Evolutionary conservation across 768 basidiomycete genomes (phyloP).

Genomic region (Lactarius akahatsu): DNA sequence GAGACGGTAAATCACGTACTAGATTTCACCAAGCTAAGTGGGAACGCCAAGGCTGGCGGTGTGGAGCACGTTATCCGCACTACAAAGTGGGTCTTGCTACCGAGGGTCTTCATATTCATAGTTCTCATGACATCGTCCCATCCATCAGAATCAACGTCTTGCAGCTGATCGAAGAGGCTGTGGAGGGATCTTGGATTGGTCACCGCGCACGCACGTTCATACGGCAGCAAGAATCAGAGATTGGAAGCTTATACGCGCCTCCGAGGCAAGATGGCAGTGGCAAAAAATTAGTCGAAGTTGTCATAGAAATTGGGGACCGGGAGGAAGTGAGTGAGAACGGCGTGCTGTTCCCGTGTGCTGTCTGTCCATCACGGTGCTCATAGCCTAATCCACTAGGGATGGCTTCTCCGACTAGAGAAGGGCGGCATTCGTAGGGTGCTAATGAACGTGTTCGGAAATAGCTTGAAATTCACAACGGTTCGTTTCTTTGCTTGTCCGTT

Average conservation of each 20-base stretch:
- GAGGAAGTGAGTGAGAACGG: slow-evolving; percentile 49
- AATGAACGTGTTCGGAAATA: slow-evolving; percentile 95
- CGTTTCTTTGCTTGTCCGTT: slow-evolving; percentile 30
- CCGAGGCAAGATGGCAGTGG: slow-evolving; percentile 54
- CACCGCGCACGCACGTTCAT: slow-evolving; percentile 76
- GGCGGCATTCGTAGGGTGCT: slow-evolving; percentile 88
- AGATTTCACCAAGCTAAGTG: slow-evolving; percentile 93
- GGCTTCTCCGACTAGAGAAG: slow-evolving; percentile 85
- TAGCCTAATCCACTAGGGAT: slow-evolving; percentile 52
- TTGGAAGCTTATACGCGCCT: slow-evolving; percentile 91
- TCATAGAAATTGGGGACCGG: slow-evolving; percentile 80
- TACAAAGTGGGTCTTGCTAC: slow-evolving; percentile 48
- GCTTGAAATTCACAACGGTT: slow-evolving; percentile 87
- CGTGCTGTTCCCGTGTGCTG: not conserved
- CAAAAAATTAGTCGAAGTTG: slow-evolving; percentile 69
- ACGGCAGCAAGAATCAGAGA: slow-evolving; percentile 62
- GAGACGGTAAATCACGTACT: slow-evolving; percentile 97
- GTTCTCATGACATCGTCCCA: not conserved
- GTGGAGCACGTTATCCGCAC: slow-evolving; percentile 73
- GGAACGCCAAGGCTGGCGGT: slow-evolving; percentile 75
- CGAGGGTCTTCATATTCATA: not conserved
- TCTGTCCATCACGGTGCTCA: not conserved
- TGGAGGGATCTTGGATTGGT: slow-evolving; percentile 94
- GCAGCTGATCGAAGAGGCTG: slow-evolving; percentile 83
- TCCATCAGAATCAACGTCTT: slow-evolving; percentile 62